Base-by-base conservation (phyloP, 2,329 filamentous ascomycete genomes). In the Monilinia fructigena region DNA sequence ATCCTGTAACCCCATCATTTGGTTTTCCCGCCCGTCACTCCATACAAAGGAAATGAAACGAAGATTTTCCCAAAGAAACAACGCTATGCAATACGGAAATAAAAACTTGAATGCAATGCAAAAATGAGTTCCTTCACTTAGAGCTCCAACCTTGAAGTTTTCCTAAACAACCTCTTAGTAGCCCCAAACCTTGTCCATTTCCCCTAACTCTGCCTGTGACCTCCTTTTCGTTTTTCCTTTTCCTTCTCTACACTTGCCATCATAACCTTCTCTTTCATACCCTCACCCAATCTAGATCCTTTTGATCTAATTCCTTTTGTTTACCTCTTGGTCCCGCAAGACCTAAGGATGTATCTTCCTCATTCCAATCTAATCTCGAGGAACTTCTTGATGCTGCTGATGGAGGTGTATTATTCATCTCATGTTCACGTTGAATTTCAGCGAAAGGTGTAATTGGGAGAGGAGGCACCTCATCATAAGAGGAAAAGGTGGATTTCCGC, bases 261-360 rank as follows among this genome's bases (percentile, higher is more conserved):
- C 67, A 89, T 85, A 52, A 93, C 91, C 75, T 91, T 89, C 74
- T 91, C 89, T 79, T 92, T 89, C 80, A 95, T 89, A 69, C 87
- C 91, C 76, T 93, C 89, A 95, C 89, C 91, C 91, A 95, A 50
- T 88, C 87, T 67, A 86, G 82, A 74, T 89, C 91, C 77, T 93
- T 88, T 65, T 88, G 86, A 66, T 87, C 90, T 79, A 87, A 90
- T 75, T 82, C 85, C 10, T 85, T 83, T 70, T 84, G 85, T 76
- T 86, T 89, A 47, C 83, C 82, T 56, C 84, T 86, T 1, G 90
- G 90, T 0, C 90, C 90, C 0, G 89, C 89, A 59, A 93, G 85
- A 6, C 90, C 89, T 8, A 66, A 48, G n/a, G 61, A 55, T 35
- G 48, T 26, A 92, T 75, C 86, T 28, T 87, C 85, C 68, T 87